Percentiles rank a stretch among this genome's conserved stretches.
Evolutionary conservation across 352 stramenopile genomes (phyloP).

Genomic region (Globisporangium spinosum): DNA sequence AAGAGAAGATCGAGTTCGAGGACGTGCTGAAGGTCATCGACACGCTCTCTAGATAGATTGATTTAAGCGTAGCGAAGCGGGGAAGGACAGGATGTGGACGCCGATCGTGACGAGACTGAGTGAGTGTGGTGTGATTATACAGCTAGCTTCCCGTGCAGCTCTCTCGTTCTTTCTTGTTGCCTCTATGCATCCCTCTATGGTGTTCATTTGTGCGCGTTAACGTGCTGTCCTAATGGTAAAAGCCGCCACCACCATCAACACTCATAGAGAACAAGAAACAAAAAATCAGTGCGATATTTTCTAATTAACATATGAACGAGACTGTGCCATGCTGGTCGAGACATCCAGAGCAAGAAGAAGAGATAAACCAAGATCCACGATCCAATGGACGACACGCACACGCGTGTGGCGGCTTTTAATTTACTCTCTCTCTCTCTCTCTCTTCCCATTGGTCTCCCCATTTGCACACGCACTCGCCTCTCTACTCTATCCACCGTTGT

Average conservation of each 20-base stretch:
- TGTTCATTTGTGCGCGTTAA: not conserved
- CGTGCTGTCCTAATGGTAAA: not conserved
- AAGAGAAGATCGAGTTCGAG: conserved; percentile 85
- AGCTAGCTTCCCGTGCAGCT: conserved; percentile 8
- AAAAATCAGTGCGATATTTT: conserved; percentile 12
- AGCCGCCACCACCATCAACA: not conserved
- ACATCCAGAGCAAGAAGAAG: not conserved
- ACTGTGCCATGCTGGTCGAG: not conserved
- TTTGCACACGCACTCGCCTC: not conserved
- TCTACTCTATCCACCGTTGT: conserved; percentile 16
- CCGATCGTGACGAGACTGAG: conserved; percentile 5
- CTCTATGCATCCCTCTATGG: not conserved
- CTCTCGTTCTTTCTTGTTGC: not conserved
- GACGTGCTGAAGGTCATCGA: conserved; percentile 86
- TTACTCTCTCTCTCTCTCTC: conserved; percentile 4
- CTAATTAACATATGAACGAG: conserved; percentile 18
- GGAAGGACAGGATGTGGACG: not conserved
- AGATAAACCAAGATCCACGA: not conserved
- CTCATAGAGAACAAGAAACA: not conserved
- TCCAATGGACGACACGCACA: conserved; percentile 5
- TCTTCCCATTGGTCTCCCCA: not conserved
- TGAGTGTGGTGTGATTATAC: conserved; percentile 11
- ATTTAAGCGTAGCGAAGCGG: conserved; percentile 5
- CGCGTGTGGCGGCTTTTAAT: conserved; percentile 3
- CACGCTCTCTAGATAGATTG: conserved; percentile 82